Evolutionary conservation across 2,329 filamentous ascomycete genomes (phyloP).

Genomic region (Diaporthe batatas): DNA sequence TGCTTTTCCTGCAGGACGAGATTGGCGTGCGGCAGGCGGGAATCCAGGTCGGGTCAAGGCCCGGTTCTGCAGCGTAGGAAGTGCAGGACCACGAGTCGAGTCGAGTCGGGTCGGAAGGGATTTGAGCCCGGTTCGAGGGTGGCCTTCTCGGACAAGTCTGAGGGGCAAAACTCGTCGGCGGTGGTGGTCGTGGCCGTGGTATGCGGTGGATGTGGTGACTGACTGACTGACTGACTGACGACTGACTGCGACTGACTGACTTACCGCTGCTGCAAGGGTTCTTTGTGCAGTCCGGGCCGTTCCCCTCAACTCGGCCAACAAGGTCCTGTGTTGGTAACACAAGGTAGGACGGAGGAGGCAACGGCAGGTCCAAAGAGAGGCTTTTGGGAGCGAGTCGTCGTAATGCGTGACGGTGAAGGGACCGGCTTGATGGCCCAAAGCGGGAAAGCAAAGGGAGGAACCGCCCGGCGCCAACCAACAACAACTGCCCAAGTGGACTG

Average conservation of each 20-base stretch:
- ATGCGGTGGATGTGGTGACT: neutral
- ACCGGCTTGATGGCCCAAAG: constrained; percentile 30
- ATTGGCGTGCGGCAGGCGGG: constrained; percentile 17
- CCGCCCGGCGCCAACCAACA: constrained; percentile 16
- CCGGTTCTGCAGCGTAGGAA: constrained; percentile 21
- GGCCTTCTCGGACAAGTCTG: neutral
- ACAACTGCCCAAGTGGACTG: neutral
- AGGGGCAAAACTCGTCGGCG: constrained; percentile 14
- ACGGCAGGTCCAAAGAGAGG: neutral
- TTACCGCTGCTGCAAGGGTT: constrained; percentile 10
- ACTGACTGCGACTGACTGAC: too few species aligned
- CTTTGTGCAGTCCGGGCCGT: constrained; percentile 22
- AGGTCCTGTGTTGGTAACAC: constrained; percentile 15
- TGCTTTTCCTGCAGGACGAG: constrained; percentile 27
- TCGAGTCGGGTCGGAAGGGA: neutral
- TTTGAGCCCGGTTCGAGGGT: neutral
- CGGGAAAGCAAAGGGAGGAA: constrained; percentile 32
- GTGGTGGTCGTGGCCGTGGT: neutral
- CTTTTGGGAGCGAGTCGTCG: constrained; percentile 27
- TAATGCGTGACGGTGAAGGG: constrained; percentile 29
- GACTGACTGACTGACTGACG: neutral
- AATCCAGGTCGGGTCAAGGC: constrained; percentile 10
- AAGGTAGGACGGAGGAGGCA: constrained; percentile 8
- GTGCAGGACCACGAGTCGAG: neutral
- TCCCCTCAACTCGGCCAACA: constrained; percentile 8